phyloP scores from a whole-genome alignment of 495 filamentous ascomycete genomes.

The Aspergillus carlsbadensis region DNA sequence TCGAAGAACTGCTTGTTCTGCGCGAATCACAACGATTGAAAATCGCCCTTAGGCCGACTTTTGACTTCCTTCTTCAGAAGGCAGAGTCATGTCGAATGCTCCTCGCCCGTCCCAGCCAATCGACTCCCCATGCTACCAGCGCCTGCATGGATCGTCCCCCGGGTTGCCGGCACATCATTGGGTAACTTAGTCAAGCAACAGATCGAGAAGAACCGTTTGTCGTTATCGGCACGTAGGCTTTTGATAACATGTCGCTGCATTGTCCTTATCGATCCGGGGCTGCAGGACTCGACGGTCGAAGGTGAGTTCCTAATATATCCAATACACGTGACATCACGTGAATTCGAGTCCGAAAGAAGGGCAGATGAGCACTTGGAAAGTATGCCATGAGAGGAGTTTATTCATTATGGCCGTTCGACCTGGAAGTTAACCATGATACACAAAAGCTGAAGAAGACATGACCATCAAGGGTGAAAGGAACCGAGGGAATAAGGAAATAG shows the following conservation, averaged over 20 bases:
- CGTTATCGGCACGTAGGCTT: neutral
- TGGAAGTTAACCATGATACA: slow-evolving; percentile 27
- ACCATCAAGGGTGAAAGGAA: slow-evolving; percentile 18
- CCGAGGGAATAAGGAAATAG: slow-evolving; percentile 18
- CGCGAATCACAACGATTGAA: neutral
- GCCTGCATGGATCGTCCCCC: slow-evolving; percentile 20
- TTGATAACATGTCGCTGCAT: neutral
- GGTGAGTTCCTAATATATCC: neutral
- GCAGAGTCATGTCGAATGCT: neutral
- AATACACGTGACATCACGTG: neutral
- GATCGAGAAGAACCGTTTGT: neutral
- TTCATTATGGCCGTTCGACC: slow-evolving; percentile 26
- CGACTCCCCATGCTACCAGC: neutral
- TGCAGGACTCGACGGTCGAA: neutral
- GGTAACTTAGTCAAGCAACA: slow-evolving; percentile 2
- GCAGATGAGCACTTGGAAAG: neutral
- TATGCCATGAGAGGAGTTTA: slow-evolving; percentile 26
- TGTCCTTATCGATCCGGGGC: neutral
- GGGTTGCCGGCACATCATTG: slow-evolving; percentile 14
- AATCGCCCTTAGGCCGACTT: neutral
- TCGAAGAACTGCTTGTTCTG: neutral
- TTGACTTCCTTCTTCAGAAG: neutral
- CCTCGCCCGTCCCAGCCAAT: slow-evolving; percentile 4
- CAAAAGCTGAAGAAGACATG: slow-evolving; percentile 19
- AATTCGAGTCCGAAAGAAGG: neutral